Percentiles rank a stretch among this genome's conserved stretches.
These are phyloP conservation scores for Scedosporium apiospermum DNA, from an alignment of 2,329 filamentous ascomycete genomes.

Conservation along the genomic window DNA sequence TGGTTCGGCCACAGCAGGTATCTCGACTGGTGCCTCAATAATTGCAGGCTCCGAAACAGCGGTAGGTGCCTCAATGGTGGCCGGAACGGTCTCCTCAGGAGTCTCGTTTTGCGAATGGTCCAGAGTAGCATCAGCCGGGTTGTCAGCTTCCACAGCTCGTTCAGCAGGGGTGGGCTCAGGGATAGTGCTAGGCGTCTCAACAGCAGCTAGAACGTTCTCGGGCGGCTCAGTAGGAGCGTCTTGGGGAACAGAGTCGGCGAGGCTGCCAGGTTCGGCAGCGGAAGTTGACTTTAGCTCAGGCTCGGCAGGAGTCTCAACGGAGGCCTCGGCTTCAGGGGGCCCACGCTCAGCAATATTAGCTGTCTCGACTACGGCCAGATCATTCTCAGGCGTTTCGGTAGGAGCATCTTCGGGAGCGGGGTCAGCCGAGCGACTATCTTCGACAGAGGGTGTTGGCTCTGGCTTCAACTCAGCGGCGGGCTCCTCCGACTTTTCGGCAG, in stretches of 20 bases:
- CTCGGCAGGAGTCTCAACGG: too few relatives aligned
- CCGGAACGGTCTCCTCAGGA: not conserved
- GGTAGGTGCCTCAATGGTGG: not conserved
- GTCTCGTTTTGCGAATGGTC: not conserved
- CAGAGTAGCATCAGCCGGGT: not conserved
- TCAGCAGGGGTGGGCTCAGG: not conserved
- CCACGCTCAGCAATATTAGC: too few relatives aligned
- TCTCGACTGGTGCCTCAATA: not conserved
- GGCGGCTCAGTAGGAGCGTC: too few relatives aligned
- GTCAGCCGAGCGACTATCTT: not conserved
- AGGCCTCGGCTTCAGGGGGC: too few relatives aligned
- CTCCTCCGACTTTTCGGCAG: not conserved
- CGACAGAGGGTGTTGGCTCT: not conserved
- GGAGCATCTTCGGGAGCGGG: too few relatives aligned
- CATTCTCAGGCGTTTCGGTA: too few relatives aligned
- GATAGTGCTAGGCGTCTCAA: too few relatives aligned
- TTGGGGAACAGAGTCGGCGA: too few relatives aligned
- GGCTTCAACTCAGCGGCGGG: not conserved
- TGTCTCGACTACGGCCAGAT: too few relatives aligned
- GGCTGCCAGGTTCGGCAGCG: too few relatives aligned
- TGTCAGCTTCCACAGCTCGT: not conserved
- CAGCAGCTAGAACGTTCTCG: too few relatives aligned
- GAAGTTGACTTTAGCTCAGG: too few relatives aligned
- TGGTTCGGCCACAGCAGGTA: not conserved
- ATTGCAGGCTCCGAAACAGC: not conserved